phyloP scores from a whole-genome alignment of 2,329 filamentous ascomycete genomes.

The Capronia epimyces region DNA sequence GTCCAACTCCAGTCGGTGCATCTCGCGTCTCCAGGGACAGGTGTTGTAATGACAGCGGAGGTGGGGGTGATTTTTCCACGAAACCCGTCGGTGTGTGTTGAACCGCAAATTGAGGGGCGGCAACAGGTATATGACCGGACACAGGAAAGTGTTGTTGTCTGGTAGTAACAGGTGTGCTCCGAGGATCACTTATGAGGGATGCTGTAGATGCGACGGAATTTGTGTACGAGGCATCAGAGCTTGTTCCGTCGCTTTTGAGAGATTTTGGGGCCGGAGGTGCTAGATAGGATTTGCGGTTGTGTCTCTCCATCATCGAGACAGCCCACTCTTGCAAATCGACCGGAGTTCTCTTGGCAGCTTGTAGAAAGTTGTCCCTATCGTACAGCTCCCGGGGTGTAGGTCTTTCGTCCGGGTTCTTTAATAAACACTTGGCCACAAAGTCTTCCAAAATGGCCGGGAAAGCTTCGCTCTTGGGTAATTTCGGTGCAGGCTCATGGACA shows the following conservation, averaged over 20 bases:
- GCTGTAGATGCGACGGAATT: conserved; percentile 26
- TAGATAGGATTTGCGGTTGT: conserved; percentile 92
- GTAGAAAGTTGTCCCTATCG: conserved; percentile 87
- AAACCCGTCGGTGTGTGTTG: conserved; percentile 27
- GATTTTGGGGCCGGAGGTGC: conserved; percentile 75
- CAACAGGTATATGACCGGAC: conserved; percentile 66
- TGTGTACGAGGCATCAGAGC: conserved; percentile 30
- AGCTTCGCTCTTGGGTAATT: conserved; percentile 90
- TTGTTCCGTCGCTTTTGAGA: conserved; percentile 53
- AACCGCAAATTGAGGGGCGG: conserved; percentile 35
- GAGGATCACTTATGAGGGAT: conserved; percentile 38
- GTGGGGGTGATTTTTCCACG: conserved; percentile 32
- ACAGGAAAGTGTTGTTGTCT: conserved; percentile 54
- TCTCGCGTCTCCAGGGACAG: conserved; percentile 41
- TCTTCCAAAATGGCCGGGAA: conserved; percentile 93
- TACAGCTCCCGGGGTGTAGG: conserved; percentile 92
- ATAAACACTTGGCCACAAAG: conserved; percentile 92
- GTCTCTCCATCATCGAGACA: conserved; percentile 83
- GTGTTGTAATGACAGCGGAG: conserved; percentile 41
- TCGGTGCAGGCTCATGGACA: conserved; percentile 90
- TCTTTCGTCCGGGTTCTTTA: conserved; percentile 80
- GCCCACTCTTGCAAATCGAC: conserved; percentile 94
- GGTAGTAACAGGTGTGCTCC: conserved; percentile 25
- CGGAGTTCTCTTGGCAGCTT: conserved; percentile 92
- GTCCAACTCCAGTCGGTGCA: conserved; percentile 31